Evolutionary conservation across 163 green algal genomes (phyloP).

Genomic region (Scenedesmus sp.): DNA sequence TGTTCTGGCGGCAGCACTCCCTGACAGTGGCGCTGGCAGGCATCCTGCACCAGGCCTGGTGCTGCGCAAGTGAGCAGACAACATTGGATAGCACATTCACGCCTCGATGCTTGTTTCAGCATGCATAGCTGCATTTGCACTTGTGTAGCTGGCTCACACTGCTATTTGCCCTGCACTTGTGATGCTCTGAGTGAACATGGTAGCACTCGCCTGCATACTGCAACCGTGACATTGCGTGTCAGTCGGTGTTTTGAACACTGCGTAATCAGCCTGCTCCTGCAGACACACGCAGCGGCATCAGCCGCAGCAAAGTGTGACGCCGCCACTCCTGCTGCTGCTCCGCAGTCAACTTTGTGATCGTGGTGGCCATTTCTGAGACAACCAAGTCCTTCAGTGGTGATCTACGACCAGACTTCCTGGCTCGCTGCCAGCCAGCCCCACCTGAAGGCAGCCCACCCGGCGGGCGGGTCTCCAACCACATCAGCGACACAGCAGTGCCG

Average conservation of each 20-base stretch:
- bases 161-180: no score
- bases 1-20: slow-evolving; percentile 38
- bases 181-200: no score
- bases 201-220: no score
- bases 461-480: background rate
- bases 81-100: no score
- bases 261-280: no score
- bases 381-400: slow-evolving; percentile 41
- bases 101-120: no score
- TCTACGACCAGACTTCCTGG: slow-evolving; percentile 41
- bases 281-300: background rate
- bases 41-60: slow-evolving; percentile 39
- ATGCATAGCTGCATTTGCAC: no score
- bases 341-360: slow-evolving; percentile 30
- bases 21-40: slow-evolving; percentile 12
- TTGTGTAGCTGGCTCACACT: no score
- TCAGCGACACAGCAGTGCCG: background rate
- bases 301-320: background rate
- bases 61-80: background rate
- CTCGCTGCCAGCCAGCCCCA: slow-evolving; percentile 13
- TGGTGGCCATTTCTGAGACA: slow-evolving; percentile 31
- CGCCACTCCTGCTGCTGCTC: background rate
- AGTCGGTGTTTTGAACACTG: no score
- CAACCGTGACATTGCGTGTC: no score
- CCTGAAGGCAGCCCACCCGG: background rate